phyloP scores from a whole-genome alignment of 441 rosid genomes.

The Mallotus repandus region DNA sequence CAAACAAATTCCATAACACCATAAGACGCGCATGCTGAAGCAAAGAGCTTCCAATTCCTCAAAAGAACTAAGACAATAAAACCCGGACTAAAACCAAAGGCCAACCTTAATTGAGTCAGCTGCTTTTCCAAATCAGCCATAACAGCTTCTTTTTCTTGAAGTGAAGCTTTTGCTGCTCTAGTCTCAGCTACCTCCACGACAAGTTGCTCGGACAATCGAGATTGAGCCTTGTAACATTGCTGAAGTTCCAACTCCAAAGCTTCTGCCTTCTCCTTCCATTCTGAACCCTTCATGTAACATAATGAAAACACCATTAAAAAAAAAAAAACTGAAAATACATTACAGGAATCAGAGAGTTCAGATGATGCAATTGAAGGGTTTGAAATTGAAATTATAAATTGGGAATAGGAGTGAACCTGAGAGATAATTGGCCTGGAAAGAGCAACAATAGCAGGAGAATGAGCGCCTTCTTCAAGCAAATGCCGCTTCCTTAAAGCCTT shows the following conservation, averaged over 20 bases:
- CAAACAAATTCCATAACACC: slow-evolving; percentile 19
- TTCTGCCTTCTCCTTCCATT: slow-evolving; percentile 95
- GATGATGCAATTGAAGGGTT: too few relatives aligned
- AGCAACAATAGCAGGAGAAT: slow-evolving; percentile 73
- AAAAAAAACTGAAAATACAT: too few relatives aligned
- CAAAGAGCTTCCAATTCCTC: too few relatives aligned
- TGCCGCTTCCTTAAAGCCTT: slow-evolving; percentile 81
- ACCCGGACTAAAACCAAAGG: background rate
- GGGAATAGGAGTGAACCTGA: slow-evolving; percentile 44
- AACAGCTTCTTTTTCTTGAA: slow-evolving; percentile 67
- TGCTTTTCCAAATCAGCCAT: slow-evolving; percentile 51
- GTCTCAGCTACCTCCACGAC: slow-evolving; percentile 85
- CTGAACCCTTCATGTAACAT: slow-evolving; percentile 57
- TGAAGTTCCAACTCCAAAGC: slow-evolving; percentile 74
- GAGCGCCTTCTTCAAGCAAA: slow-evolving; percentile 92
- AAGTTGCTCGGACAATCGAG: slow-evolving; percentile 82
- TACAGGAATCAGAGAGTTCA: too few relatives aligned
- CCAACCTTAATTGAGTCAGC: slow-evolving; percentile 51
- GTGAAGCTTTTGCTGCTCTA: slow-evolving; percentile 63
- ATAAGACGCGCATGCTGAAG: background rate
- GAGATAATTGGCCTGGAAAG: slow-evolving; percentile 76
- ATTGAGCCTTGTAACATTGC: slow-evolving; percentile 90
- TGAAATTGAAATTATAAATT: too few relatives aligned
- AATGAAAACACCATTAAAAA: background rate
- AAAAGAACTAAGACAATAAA: too few relatives aligned